Base-by-base conservation (phyloP, 2,329 filamentous ascomycete genomes). In the Exophiala aquamarina region DNA sequence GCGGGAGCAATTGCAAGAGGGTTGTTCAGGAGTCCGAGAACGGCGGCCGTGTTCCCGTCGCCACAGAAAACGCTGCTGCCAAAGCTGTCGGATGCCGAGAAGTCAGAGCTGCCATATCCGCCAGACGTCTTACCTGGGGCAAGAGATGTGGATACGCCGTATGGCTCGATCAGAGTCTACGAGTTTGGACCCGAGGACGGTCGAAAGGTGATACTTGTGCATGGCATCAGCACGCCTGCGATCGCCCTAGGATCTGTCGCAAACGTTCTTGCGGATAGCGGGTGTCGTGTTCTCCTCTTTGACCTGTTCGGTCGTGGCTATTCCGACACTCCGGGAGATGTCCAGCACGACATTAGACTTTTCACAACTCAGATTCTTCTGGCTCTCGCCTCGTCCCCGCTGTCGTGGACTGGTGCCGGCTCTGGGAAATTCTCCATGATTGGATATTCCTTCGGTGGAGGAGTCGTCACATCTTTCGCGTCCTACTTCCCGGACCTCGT, bases 361-460 rank as follows among this genome's bases (percentile, higher is more conserved):
- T 93, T 88, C 68, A 75, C 79, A 3, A 77, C 82, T 3, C 86
- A 92, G 65, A 83, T 89, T 45, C 74, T 89, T 32, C 76, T 87
- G 20, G 86, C 78, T 11, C 70, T 92, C 9, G 75, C 80, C 19
- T 89, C 86, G 1, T 90, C 86, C 2, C 74, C 80, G 0, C 69
- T 92, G 2, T 58, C 81, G 11, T 90, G 86, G 86, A 83, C 80
- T 0, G 73, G 72, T 5, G 55, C 60, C 21, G 58, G 60, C 4
- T 70, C 64, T 5, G 70, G 70, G 6, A 75, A 73, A 42, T 92
- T 93, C 65, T 80, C 82, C 50, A 69, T 94, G 4, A 69, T 90
- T 3, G 89, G 89, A 2, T 94, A 93, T 65, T 90, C 86, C 0
- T 74, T 95, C 0, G 89, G 89, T 36, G 89, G 89, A 28, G 86